Evolutionary conservation across 139 green algal genomes (phyloP), one percentile per base, ranked within the genome.

Genomic region (Tetraselmis striata): DNA sequence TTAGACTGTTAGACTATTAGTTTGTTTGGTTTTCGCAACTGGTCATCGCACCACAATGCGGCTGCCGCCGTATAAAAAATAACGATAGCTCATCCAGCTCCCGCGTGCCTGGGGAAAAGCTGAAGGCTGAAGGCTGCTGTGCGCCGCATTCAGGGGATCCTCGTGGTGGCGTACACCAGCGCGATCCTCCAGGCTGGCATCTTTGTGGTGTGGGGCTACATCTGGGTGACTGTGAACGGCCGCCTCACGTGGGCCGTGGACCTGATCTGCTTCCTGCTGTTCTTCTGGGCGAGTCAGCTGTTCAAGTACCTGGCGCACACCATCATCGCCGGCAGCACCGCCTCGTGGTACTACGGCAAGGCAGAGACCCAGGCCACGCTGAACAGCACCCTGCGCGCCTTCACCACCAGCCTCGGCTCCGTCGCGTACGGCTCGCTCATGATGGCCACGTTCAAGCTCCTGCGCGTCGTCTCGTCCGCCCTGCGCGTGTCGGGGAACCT

Each of bases 321-420:
- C 74, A 77, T 28, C 74, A 28, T 77, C 25, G n/a, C n/a, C 2
- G 26, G 26, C n/a, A 29, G n/a, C 28, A 29, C n/a, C 2, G 28
- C 29, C 23, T 79, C n/a, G 28, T 79, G 29, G n/a, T 79, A 79
- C 28, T 29, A 2, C 29, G 27, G 23, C 76, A 29, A 59, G 28
- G 29, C 27, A 5, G 76, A 27, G n/a, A 28, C 28, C 76, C 28
- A 11, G 28, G 5, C 28, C 28, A 27, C 29, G 5, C 76, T 79
- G 28, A 27, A 79, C 27, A 27, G 28, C 76, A 2, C 29, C 2
- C 28, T 28, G 23, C 76, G 27, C 76, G 27, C 29, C 28, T 29
- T 79, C 28, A 79, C 76, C 28, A 32, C 23, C 76, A 32, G 28
- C 76, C 18, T 29, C 76, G 76, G 76, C 28, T 79, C 76, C 76